Percentiles rank a stretch among this genome's conserved stretches.
Evolutionary conservation across 1,139 yeast genomes (phyloP).

Genomic region (Groenewaldozyma auringiensis): DNA sequence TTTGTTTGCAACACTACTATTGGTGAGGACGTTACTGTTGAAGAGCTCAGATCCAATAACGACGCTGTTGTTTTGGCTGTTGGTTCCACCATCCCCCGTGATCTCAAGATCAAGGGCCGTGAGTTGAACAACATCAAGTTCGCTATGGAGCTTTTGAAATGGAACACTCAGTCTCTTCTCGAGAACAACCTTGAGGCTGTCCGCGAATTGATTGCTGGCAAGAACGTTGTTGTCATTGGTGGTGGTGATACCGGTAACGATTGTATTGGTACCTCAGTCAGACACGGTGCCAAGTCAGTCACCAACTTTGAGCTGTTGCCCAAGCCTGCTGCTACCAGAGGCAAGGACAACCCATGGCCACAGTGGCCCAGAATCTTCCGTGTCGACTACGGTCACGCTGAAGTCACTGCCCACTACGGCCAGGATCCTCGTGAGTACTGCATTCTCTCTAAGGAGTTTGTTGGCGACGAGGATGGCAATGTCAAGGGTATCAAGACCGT

Average conservation of each 20-base stretch:
- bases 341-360: conserved; percentile 98
- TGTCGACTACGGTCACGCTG: conserved; percentile 96
- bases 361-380: conserved; percentile 99
- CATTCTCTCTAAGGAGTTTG: conserved; percentile 88
- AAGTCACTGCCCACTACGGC: conserved; percentile 90
- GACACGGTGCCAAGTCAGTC: conserved; percentile 97
- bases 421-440: conserved; percentile 97
- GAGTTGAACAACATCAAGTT: conserved; percentile 80
- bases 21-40: conserved; percentile 70
- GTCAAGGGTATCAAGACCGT: conserved; percentile 90
- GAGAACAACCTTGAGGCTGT: conserved; percentile 76
- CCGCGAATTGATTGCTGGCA: conserved; percentile 65
- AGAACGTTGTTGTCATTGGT: conserved; percentile 92
- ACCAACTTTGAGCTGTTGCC: conserved; percentile 92
- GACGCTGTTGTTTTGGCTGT: conserved; percentile 92
- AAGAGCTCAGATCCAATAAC: conserved; percentile 51
- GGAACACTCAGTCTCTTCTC: conserved; percentile 84
- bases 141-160: conserved; percentile 87
- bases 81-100: conserved; percentile 96
- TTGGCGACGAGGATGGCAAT: conserved; percentile 89
- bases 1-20: conserved; percentile 70
- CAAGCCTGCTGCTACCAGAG: conserved; percentile 77
- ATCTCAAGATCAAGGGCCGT: conserved; percentile 89
- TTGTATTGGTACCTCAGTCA: conserved; percentile 94
- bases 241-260: conserved; percentile 99